phyloP scores from a whole-genome alignment of 1,139 yeast genomes.

The Blastobotrys serpentis region DNA sequence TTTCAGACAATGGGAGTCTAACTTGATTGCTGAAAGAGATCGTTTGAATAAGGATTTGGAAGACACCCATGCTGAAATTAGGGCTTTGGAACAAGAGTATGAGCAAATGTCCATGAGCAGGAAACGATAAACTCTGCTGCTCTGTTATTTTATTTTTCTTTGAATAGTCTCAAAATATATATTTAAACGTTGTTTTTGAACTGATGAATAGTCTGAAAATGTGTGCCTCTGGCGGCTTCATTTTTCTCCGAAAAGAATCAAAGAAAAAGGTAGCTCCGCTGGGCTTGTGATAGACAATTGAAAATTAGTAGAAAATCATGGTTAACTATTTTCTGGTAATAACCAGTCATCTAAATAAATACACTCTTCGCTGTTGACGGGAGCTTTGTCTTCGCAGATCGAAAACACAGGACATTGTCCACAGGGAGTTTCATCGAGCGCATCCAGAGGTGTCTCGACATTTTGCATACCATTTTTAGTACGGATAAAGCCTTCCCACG shows the following conservation, averaged over 20 bases:
- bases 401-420: slow-evolving; percentile 38
- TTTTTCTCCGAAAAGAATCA: too few species aligned
- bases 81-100: slow-evolving; percentile 38
- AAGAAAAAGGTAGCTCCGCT: too few species aligned
- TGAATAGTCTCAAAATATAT: not conserved
- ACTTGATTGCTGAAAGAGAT: slow-evolving; percentile 90
- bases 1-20: slow-evolving; percentile 97
- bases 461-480: slow-evolving; percentile 6
- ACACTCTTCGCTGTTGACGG: slow-evolving; percentile 39
- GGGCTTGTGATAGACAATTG: too few species aligned
- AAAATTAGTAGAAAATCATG: too few species aligned
- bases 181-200: not conserved
- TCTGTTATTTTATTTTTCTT: not conserved
- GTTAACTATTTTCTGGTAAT: not conserved
- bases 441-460: slow-evolving; percentile 24
- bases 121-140: slow-evolving; percentile 20
- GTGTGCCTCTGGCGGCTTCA: too few species aligned
- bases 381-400: slow-evolving; percentile 35
- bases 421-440: slow-evolving; percentile 39
- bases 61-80: slow-evolving; percentile 60
- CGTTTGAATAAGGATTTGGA: slow-evolving; percentile 92
- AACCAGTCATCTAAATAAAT: slow-evolving; percentile 40
- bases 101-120: slow-evolving; percentile 28
- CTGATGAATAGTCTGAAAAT: too few species aligned
- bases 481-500: slow-evolving; percentile 41